Percentiles rank a stretch among this genome's conserved stretches.
Evolutionary conservation across 805 yeast species (phyloP).

Genomic region (Brettanomyces custersianus): DNA sequence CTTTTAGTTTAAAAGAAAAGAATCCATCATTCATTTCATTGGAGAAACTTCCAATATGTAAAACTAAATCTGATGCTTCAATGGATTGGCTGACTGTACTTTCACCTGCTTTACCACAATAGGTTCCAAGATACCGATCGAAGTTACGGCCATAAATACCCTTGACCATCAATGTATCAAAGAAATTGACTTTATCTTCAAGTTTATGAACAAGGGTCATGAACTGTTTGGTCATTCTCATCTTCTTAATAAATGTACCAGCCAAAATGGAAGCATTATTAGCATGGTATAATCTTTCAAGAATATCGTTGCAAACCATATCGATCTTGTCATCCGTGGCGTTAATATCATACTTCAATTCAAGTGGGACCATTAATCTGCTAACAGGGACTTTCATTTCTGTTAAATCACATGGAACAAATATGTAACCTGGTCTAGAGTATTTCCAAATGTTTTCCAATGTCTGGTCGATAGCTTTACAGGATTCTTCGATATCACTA

Average conservation of each 20-base stretch:
- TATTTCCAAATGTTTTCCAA: slow-evolving; percentile 44
- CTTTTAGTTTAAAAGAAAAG: slow-evolving; percentile 32
- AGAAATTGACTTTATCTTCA: slow-evolving; percentile 30
- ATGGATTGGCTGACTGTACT: slow-evolving; percentile 25
- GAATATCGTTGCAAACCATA: slow-evolving; percentile 23
- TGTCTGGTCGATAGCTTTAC: slow-evolving; percentile 62
- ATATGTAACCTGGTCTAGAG: slow-evolving; percentile 78
- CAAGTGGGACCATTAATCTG: slow-evolving; percentile 24
- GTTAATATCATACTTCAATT: slow-evolving; percentile 13
- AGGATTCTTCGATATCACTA: slow-evolving; percentile 35
- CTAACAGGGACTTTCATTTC: slow-evolving; percentile 37
- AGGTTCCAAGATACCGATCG: slow-evolving; percentile 38
- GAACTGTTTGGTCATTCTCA: slow-evolving; percentile 26
- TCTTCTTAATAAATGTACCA: slow-evolving; percentile 33
- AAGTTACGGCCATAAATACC: slow-evolving; percentile 30
- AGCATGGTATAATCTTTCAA: slow-evolving; percentile 28
- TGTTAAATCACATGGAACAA: slow-evolving; percentile 65
- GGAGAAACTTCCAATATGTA: slow-evolving; percentile 58
- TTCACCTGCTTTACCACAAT: slow-evolving; percentile 27
- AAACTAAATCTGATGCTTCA: slow-evolving; percentile 56
- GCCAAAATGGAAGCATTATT: slow-evolving; percentile 31
- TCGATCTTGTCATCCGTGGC: slow-evolving; percentile 13
- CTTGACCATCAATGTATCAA: slow-evolving; percentile 31
- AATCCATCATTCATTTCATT: slow-evolving; percentile 61
- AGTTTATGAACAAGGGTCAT: slow-evolving; percentile 21